Conservation (phyloP, 495 filamentous ascomycete species). For the Durotheca rogersii region DNA sequence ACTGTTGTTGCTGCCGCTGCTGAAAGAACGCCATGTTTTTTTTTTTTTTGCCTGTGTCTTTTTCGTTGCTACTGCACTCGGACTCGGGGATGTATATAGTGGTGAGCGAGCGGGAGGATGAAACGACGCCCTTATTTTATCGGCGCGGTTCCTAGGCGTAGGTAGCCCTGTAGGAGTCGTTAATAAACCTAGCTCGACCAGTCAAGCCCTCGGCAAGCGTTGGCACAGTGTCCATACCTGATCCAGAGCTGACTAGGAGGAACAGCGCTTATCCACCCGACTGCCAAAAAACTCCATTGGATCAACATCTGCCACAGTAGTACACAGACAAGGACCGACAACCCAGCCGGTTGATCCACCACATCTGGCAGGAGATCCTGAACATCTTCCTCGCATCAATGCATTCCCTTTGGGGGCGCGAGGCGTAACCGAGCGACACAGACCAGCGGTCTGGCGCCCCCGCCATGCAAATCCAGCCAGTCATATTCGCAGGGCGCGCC, state of each 20-base stretch:
- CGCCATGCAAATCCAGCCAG: constrained; percentile 7
- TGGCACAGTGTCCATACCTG: constrained; percentile 13
- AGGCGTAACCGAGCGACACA: constrained; percentile 14
- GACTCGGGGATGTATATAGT: no score
- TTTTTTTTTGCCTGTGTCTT: no score
- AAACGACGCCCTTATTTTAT: constrained; percentile 41
- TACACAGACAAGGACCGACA: constrained; percentile 8
- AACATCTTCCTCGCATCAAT: constrained; percentile 12
- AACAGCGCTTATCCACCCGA: constrained; percentile 21
- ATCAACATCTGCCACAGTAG: constrained; percentile 15
- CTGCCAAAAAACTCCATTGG: constrained; percentile 10
- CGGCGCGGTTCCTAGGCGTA: constrained; percentile 39
- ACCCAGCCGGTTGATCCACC: constrained; percentile 21
- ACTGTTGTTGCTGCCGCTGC: no score
- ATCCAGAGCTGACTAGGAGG: constrained; percentile 12
- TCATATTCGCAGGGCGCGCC: constrained; percentile 5
- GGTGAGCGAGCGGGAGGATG: constrained; percentile 34
- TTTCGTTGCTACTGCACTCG: constrained; percentile 21
- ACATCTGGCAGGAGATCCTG: constrained; percentile 21
- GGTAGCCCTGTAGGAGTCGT: constrained; percentile 28
- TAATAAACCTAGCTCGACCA: constrained; percentile 6
- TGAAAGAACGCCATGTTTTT: constrained; percentile 1
- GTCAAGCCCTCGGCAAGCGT: constrained; percentile 12
- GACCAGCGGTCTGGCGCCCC: constrained; percentile 14
- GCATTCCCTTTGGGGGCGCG: constrained; percentile 20